Conservation (phyloP, 805 yeast species). For the Lipomyces oligophaga region DNA sequence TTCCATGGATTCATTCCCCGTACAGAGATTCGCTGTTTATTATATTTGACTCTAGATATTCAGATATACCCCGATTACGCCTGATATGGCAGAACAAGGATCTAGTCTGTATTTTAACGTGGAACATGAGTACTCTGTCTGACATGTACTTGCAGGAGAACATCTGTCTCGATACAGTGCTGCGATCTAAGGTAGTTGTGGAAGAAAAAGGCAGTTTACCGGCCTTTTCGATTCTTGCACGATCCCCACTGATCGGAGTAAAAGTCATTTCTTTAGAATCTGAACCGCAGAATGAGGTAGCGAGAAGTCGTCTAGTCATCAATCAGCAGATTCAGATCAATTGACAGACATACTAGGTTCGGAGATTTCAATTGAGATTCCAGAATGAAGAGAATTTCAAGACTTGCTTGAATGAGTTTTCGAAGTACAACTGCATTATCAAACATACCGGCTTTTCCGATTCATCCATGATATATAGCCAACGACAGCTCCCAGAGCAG, state of each 20-base stretch:
- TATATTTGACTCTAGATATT: conserved; percentile 4
- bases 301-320: not conserved
- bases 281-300: conserved; percentile 7
- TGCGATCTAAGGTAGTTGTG: too few species aligned
- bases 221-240: conserved; percentile 11
- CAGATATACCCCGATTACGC: not conserved
- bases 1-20: conserved; percentile 23
- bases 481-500: too few species aligned
- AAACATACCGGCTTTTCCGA: conserved; percentile 12
- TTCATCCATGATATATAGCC: not conserved
- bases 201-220: too few species aligned
- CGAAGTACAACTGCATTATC: conserved; percentile 7
- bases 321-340: not conserved
- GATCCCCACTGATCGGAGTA: conserved; percentile 20
- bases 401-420: conserved; percentile 12
- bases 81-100: conserved; percentile 13
- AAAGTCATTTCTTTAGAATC: conserved; percentile 1
- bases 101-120: conserved; percentile 11
- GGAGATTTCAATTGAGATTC: conserved; percentile 22
- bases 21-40: conserved; percentile 21
- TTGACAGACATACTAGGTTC: not conserved
- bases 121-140: not conserved
- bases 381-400: conserved; percentile 5
- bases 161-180: too few species aligned
- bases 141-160: too few species aligned